These are phyloP conservation scores for Torulaspora globosa DNA, from an alignment of 1,139 yeast species.

Conservation along the genomic window DNA sequence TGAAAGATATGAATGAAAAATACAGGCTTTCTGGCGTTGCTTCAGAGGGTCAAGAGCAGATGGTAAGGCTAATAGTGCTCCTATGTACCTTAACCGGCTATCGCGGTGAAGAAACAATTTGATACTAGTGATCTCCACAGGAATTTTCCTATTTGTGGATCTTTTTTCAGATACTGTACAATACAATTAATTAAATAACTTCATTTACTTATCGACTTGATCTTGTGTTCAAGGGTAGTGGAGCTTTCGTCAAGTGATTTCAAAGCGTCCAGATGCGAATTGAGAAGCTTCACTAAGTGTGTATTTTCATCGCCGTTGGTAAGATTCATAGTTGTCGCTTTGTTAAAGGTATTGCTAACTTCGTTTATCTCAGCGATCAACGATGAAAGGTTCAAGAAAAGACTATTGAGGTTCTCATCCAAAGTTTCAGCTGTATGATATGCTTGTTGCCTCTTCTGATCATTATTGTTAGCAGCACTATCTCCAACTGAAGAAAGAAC, in stretches of 20 bases:
- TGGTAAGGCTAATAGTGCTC: conserved; percentile 55
- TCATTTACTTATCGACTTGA: conserved; percentile 35
- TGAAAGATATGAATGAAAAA: conserved; percentile 31
- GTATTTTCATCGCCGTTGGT: conserved; percentile 38
- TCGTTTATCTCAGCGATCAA: conserved; percentile 82
- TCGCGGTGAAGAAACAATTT: conserved; percentile 28
- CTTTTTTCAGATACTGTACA: conserved; percentile 3
- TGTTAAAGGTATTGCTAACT: conserved; percentile 78
- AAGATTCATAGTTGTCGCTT: conserved; percentile 47
- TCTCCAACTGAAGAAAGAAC: conserved; percentile 39
- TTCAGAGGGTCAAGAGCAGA: conserved; percentile 43
- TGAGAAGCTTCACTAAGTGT: conserved; percentile 73
- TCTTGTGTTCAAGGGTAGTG: conserved; percentile 59
- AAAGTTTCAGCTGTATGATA: conserved; percentile 82
- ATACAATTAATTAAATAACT: conserved; percentile 1
- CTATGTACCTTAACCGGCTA: conserved; percentile 52
- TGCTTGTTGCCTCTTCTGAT: conserved; percentile 86
- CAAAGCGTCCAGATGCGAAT: conserved; percentile 84
- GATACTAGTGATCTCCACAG: not conserved
- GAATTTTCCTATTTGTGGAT: not conserved
- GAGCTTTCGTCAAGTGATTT: conserved; percentile 82
- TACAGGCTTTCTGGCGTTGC: conserved; percentile 26
- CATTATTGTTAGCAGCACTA: conserved; percentile 40
- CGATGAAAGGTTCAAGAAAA: conserved; percentile 71
- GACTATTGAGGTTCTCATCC: conserved; percentile 72